Evolutionary conservation across 139 green algal species (phyloP).

Genomic region (Eudorina sp.): DNA sequence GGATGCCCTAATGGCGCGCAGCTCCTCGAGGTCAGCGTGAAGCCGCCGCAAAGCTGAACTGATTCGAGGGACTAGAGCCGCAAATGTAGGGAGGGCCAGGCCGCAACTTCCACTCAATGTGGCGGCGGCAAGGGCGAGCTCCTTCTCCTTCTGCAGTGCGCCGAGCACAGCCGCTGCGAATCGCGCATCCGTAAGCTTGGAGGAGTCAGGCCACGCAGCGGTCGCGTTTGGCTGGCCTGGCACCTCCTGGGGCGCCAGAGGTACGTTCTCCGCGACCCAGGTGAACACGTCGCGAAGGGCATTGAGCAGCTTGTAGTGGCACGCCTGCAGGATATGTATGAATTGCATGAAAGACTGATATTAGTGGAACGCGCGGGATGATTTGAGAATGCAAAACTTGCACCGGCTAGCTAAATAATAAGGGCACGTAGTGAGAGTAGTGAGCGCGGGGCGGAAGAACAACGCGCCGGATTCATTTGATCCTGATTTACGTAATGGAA

Average conservation of each 20-base stretch:
- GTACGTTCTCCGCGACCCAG: conserved; percentile 7
- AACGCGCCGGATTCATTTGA: too few species aligned
- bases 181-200: background rate
- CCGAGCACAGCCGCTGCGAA: background rate
- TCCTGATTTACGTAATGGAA: too few species aligned
- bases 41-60: background rate
- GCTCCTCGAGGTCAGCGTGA: background rate
- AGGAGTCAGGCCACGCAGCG: background rate
- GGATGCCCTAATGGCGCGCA: background rate
- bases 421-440: too few species aligned
- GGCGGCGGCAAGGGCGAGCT: background rate
- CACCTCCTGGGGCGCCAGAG: background rate
- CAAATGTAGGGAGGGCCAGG: background rate
- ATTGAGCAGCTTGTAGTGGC: background rate
- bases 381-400: too few species aligned
- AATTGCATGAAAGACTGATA: background rate
- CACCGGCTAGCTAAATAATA: too few species aligned
- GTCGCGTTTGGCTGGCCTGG: background rate
- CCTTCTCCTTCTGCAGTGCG: background rate
- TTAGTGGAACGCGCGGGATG: background rate
- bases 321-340: background rate
- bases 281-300: background rate
- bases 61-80: background rate
- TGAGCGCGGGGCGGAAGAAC: too few species aligned
- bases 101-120: background rate